Percentiles rank a stretch among this genome's conserved stretches.
Conservation (phyloP, 306 rosid genomes). For the Chamaecrista fasciculata region DNA sequence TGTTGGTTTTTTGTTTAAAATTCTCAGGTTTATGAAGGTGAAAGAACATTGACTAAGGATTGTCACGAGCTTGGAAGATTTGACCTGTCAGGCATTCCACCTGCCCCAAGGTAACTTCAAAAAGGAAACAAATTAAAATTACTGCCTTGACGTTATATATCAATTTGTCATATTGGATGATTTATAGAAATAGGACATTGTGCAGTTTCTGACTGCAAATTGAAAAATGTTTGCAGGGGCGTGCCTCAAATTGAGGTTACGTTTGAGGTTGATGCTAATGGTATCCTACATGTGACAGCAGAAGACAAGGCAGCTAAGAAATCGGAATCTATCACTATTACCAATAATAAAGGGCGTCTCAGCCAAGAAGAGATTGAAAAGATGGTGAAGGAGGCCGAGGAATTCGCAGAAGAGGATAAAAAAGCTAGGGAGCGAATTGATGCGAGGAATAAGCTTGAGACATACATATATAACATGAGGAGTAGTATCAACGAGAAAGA, state of each 20-base stretch:
- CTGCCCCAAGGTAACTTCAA: conserved; percentile 52
- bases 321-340: conserved; percentile 50
- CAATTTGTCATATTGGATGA: not conserved
- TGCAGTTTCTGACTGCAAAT: not conserved
- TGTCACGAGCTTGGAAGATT: conserved; percentile 50
- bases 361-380: conserved; percentile 56
- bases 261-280: conserved; percentile 58
- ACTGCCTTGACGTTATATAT: not conserved
- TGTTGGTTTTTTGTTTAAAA: not conserved
- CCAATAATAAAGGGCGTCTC: conserved; percentile 60
- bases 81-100: conserved; percentile 52
- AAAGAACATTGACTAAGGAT: conserved; percentile 54
- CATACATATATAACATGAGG: conserved; percentile 50
- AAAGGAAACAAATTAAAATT: not conserved
- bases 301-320: conserved; percentile 59
- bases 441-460: conserved; percentile 49
- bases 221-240: conserved; percentile 37
- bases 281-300: conserved; percentile 49
- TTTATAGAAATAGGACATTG: not conserved
- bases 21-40: conserved; percentile 48
- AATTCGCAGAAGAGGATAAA: conserved; percentile 55
- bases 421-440: conserved; percentile 46
- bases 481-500: conserved; percentile 42
- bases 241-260: conserved; percentile 65
- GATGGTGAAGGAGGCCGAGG: conserved; percentile 63